These are phyloP conservation scores for Phialocephala subalpina DNA, from an alignment of 2,329 filamentous ascomycete genomes.

Conservation along the genomic window DNA sequence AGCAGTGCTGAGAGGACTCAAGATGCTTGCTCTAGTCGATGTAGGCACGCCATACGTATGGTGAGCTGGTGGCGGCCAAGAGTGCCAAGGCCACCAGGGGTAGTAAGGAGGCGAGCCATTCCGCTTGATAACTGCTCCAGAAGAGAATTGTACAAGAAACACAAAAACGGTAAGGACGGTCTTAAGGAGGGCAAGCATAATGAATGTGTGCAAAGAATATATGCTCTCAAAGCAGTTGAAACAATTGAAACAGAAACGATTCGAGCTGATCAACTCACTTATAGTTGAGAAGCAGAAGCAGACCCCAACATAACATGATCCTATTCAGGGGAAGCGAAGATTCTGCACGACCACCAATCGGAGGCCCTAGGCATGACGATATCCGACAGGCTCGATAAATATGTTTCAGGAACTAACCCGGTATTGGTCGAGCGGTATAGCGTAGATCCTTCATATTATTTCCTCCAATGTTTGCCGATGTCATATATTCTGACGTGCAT, in stretches of 20 bases:
- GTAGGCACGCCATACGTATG: neutral
- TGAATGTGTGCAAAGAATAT: constrained; percentile 16
- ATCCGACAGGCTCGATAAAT: neutral
- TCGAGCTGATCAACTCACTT: neutral
- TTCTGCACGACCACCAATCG: neutral
- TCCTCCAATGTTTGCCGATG: constrained; percentile 3
- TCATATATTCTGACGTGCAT: constrained; percentile 7
- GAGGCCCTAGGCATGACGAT: neutral
- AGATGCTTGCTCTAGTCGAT: neutral
- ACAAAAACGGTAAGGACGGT: constrained; percentile 16
- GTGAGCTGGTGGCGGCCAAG: neutral
- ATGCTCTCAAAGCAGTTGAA: constrained; percentile 3
- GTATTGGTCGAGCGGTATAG: neutral
- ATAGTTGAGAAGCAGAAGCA: neutral
- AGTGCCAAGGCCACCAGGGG: neutral
- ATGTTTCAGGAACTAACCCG: constrained; percentile 8
- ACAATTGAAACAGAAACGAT: too few species aligned
- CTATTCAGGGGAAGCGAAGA: neutral
- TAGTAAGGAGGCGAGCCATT: neutral
- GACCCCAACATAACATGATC: neutral
- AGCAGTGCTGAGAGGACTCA: neutral
- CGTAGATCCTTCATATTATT: neutral
- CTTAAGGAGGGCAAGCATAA: constrained; percentile 26
- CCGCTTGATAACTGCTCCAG: constrained; percentile 17
- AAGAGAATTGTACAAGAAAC: constrained; percentile 23